Conservation (phyloP, 768 basidiomycete genomes). For the Crassisporium funariophilum region DNA sequence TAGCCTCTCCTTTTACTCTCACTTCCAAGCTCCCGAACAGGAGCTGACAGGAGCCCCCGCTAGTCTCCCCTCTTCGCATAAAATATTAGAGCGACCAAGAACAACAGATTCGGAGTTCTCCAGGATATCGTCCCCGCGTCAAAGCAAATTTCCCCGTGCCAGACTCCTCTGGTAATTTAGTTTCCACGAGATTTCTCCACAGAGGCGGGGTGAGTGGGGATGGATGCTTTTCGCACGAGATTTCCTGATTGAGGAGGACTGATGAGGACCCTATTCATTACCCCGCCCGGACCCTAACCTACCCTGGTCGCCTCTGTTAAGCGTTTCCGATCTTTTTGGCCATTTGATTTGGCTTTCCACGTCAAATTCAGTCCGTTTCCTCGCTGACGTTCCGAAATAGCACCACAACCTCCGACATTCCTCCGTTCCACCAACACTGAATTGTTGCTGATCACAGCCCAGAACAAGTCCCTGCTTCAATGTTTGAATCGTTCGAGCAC, state of each 20-base stretch:
- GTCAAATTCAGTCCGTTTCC: no score
- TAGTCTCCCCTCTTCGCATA: no score
- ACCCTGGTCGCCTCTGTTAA: conserved; percentile 6
- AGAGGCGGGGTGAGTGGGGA: conserved; percentile 10
- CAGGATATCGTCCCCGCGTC: no score
- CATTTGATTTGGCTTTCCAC: no score
- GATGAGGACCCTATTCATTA: conserved; percentile 17
- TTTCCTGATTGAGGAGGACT: conserved; percentile 11
- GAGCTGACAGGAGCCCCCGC: no score
- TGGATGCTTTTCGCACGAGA: conserved; percentile 6
- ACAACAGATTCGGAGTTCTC: no score
- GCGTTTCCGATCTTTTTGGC: no score
- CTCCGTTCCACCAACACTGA: conserved; percentile 11
- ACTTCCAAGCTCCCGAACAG: background rate
- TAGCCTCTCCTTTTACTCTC: conserved; percentile 1
- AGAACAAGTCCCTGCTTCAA: background rate
- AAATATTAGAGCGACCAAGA: no score
- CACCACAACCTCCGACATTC: conserved; percentile 20
- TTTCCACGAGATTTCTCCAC: conserved; percentile 38
- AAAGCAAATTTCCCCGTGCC: conserved; percentile 21
- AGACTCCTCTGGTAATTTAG: background rate
- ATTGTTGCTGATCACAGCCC: background rate
- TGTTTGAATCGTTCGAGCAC: no score
- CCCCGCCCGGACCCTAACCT: conserved; percentile 10
- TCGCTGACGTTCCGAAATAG: conserved; percentile 21